A percentile compares a stretch with the other conserved stretches of the same genome.
Evolutionary conservation across 495 filamentous ascomycete genomes (phyloP).

Genomic region (Aspergillus kassunensis): DNA sequence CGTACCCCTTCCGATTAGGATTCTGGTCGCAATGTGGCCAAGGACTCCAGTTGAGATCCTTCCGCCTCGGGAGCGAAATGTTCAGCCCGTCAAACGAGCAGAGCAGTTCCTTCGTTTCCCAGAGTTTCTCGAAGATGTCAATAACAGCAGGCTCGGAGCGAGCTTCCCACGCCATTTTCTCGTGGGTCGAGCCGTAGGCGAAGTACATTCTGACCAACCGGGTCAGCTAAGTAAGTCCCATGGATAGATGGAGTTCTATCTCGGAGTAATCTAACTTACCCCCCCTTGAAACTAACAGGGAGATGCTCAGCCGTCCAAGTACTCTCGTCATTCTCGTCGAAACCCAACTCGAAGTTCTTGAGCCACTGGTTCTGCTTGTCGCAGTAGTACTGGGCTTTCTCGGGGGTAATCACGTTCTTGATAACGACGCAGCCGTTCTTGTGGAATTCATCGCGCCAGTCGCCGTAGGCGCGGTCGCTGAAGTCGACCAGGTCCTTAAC

Average conservation of each 20-base stretch:
- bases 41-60: constrained; percentile 26
- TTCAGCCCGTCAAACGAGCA: constrained; percentile 39
- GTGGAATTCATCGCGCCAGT: constrained; percentile 39
- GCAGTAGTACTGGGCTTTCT: constrained; percentile 28
- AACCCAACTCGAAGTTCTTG: constrained; percentile 35
- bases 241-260: too few relatives aligned
- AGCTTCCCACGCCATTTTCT: constrained; percentile 33
- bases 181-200: constrained; percentile 24
- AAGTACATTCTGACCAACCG: too few relatives aligned
- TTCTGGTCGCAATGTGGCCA: constrained; percentile 43
- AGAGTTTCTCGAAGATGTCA: constrained; percentile 36
- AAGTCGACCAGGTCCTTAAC: too few relatives aligned
- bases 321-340: constrained; percentile 31
- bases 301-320: constrained; percentile 40
- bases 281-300: constrained; percentile 35
- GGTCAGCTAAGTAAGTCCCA: too few relatives aligned
- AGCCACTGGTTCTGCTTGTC: constrained; percentile 38
- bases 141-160: constrained; percentile 38
- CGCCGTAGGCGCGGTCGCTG: constrained; percentile 26
- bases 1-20: constrained; percentile 33
- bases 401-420: constrained; percentile 27
- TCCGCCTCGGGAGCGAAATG: constrained; percentile 28
- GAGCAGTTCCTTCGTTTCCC: constrained; percentile 39
- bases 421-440: constrained; percentile 33
- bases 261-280: too few relatives aligned